Base-by-base conservation (phyloP, 352 stramenopile species). In the Peronospora destructor region DNA sequence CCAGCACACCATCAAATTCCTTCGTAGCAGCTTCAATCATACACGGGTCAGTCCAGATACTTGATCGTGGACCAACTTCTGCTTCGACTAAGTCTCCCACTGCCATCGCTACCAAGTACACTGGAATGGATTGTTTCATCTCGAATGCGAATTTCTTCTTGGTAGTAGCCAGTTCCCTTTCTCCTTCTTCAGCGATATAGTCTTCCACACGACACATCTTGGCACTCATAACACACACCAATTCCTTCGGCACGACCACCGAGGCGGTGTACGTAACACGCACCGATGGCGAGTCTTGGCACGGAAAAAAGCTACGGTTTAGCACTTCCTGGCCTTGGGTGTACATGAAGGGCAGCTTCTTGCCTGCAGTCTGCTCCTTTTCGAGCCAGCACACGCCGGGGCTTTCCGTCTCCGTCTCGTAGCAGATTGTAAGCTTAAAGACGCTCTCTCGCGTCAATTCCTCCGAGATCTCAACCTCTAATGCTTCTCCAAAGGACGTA, bases 191-290 rank as follows among this genome's bases (percentile, higher is more conserved):
- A 6, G 49, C 49, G 13, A 68, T 26, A 3, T 59, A 60, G 3
- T 55, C 38, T 13, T 66, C 47, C 1, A 65, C 59, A 16, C 44
- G 51, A 12, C 62, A 66, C 4, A 71, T 53, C 49, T 87, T 82
- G 17, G 79, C 83, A 35, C 80, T 90, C 83, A 93, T 93, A 28
- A 90, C 76, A 53, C 81, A 91, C 26, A 95, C 97, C 5, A 97
- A 74, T 69, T 90, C 95, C 8, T 73, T 49, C 0, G 95, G 94
- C 16, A 98, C 94, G 10, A 73, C 68, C n/a, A 98, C 83, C 13
- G 67, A 77, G 2, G 95, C 92, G 10, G 85, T 80, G 68, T 98
- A 99, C 19, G 96, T 98, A 49, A 97, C 76, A 48, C 98, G 97
- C 26, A 97, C 88, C 5, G 75, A 94, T 5, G 93, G 94, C 29